These are phyloP conservation scores for Chrysoporthe cubensis DNA, from an alignment of 2,329 filamentous ascomycete species.

Conservation along the genomic window DNA sequence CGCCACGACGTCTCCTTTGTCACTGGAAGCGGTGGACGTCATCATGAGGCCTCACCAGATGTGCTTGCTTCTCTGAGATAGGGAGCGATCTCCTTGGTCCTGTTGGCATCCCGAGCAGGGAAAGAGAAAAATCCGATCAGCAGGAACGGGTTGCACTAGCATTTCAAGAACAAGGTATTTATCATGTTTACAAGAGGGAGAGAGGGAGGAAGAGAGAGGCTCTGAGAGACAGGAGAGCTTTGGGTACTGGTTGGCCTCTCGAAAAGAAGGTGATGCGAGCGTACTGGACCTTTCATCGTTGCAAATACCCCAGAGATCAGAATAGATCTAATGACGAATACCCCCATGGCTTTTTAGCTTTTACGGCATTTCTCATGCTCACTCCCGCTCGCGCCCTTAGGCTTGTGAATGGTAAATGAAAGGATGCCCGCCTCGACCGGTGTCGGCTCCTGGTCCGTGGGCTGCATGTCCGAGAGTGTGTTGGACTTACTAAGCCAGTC, in stretches of 20 bases:
- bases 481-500: too few species aligned
- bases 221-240: neutral
- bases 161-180: too few species aligned
- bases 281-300: constrained; percentile 20
- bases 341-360: neutral
- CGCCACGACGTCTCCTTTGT: constrained; percentile 3
- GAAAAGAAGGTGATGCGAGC: constrained; percentile 5
- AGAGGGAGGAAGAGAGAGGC: too few species aligned
- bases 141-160: neutral
- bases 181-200: too few species aligned
- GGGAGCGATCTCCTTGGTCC: constrained; percentile 11
- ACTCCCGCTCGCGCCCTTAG: too few species aligned
- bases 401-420: too few species aligned
- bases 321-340: constrained; percentile 26
- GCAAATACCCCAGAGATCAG: constrained; percentile 25
- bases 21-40: neutral
- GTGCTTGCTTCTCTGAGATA: neutral
- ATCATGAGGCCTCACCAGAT: neutral
- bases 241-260: neutral
- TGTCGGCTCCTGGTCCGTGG: too few species aligned
- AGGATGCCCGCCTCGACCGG: too few species aligned
- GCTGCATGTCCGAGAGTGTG: too few species aligned
- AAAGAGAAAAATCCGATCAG: constrained; percentile 12
- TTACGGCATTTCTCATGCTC: neutral
- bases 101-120: neutral